Evolutionary conservation across 2,329 filamentous ascomycete genomes (phyloP), one percentile per base, ranked within the genome.

Genomic region (Hirsutella minnesotensis): DNA sequence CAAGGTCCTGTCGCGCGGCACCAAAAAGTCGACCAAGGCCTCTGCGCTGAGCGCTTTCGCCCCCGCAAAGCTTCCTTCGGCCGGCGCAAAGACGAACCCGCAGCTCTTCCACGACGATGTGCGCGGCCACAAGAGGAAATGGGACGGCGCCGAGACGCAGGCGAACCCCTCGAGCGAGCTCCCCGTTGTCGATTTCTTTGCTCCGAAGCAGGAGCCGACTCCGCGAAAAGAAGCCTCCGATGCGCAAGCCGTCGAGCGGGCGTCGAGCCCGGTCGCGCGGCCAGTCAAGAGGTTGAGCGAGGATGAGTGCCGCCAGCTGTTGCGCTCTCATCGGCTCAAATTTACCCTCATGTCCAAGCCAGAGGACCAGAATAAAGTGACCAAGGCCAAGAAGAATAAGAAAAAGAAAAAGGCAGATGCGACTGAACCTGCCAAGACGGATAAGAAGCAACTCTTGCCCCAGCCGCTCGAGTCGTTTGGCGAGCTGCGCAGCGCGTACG

Each of bases 311-410:
- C 81, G 82, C 52, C 77, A 81, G 46, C 69, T 90, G 10, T 65
- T 95, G 47, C 80, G 81, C 47, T 82, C 79, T 44, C 87, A 95
- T 62, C 84, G 88, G 49, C 70, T 95, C 50, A 95, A 95, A 61
- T 75, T 94, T 33, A 86, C 84, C 0, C 68, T 94, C 39, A 66
- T 95, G n/a, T 77, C 75, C 20, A 71, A 70, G 35, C 63, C 59
- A 24, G 59, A 64, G 20, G 61, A 65, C 8, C 60, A 59, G 34
- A 56, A 59, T 16, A 66, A 67, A 43, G 60, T 67, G 9, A 78
- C 75, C 52, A 75, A 74, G 56, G 68, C 69, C 43, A 79, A 78
- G 54, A 70, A 71, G 47, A 68, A 70, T 48, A 63, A 65, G 44
- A 69, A 64, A 43, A 71, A 70, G 46, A 65, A 70, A 30, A 65